Percentiles rank a stretch among this genome's conserved stretches.
Evolutionary conservation across 805 yeast genomes (phyloP).

Genomic region (Komagataella populi): DNA sequence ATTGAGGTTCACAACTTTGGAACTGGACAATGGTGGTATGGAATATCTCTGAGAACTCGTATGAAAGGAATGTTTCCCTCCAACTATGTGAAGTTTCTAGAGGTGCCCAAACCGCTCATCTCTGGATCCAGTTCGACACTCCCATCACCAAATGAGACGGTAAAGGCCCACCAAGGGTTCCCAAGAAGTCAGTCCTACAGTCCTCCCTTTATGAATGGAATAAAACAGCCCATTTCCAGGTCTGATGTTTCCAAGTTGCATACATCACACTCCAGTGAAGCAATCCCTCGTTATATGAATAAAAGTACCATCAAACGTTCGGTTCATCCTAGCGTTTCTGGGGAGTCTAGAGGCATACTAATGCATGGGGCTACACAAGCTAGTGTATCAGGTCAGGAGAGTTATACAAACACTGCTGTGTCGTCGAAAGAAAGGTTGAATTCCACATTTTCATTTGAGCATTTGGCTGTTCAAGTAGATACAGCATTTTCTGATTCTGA

Average conservation of each 20-base stretch:
- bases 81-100: constrained; percentile 60
- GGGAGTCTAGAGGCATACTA: neutral
- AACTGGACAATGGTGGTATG: constrained; percentile 91
- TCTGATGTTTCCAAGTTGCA: neutral
- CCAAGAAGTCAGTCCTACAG: neutral
- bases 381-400: neutral
- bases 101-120: constrained; percentile 9
- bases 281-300: neutral
- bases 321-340: neutral
- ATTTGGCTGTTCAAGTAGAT: neutral
- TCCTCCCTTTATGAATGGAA: neutral
- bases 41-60: constrained; percentile 65
- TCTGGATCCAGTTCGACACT: neutral
- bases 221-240: neutral
- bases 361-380: neutral
- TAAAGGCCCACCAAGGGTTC: neutral
- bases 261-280: neutral
- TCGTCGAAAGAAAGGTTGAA: neutral
- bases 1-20: constrained; percentile 68
- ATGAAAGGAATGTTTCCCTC: constrained; percentile 80
- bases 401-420: neutral
- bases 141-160: neutral
- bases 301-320: neutral
- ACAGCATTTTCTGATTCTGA: neutral
- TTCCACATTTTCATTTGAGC: neutral